phyloP scores from a whole-genome alignment of 2,329 filamentous ascomycete species.

The Gaeumannomyces sp. region DNA sequence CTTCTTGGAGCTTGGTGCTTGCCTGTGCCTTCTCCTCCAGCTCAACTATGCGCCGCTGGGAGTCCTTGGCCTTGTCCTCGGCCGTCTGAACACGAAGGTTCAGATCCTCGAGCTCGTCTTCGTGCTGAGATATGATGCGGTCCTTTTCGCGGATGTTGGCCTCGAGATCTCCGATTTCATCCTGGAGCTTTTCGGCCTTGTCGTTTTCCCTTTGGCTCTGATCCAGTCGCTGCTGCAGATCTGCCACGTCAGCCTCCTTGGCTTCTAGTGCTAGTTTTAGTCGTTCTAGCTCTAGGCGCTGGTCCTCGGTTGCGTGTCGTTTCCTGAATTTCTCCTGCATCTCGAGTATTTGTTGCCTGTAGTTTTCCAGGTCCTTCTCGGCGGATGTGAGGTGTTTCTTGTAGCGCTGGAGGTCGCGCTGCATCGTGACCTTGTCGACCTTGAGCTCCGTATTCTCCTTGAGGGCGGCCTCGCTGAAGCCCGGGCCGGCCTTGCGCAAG shows the following conservation, averaged over 20 bases:
- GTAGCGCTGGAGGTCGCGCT: conserved; percentile 78
- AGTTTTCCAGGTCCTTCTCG: conserved; percentile 80
- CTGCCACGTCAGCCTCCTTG: conserved; percentile 54
- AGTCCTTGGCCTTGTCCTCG: conserved; percentile 53
- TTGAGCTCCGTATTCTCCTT: conserved; percentile 96
- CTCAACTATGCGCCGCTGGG: conserved; percentile 43
- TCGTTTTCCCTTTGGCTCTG: conserved; percentile 49
- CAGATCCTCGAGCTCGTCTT: conserved; percentile 56
- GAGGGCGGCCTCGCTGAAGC: conserved; percentile 81
- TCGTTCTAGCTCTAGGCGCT: conserved; percentile 54
- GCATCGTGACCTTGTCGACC: conserved; percentile 84
- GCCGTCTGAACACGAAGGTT: conserved; percentile 41
- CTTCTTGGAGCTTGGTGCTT: conserved; percentile 47
- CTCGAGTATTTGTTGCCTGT: conserved; percentile 73
- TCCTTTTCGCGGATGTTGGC: conserved; percentile 71
- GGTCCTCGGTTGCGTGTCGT: conserved; percentile 64
- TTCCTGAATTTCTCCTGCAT: conserved; percentile 76
- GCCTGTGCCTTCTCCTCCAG: conserved; percentile 51
- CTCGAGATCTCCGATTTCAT: conserved; percentile 71
- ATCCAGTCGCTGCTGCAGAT: conserved; percentile 54
- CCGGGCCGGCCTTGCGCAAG: conserved; percentile 77
- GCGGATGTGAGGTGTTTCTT: conserved; percentile 77
- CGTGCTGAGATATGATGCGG: conserved; percentile 62
- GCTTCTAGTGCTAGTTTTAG: conserved; percentile 52
- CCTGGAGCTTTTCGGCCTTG: conserved; percentile 60